A percentile compares a stretch with the other conserved stretches of the same genome.
Conservation (phyloP, 108 stramenopile species). For the Stephanodiscus triporus region DNA sequence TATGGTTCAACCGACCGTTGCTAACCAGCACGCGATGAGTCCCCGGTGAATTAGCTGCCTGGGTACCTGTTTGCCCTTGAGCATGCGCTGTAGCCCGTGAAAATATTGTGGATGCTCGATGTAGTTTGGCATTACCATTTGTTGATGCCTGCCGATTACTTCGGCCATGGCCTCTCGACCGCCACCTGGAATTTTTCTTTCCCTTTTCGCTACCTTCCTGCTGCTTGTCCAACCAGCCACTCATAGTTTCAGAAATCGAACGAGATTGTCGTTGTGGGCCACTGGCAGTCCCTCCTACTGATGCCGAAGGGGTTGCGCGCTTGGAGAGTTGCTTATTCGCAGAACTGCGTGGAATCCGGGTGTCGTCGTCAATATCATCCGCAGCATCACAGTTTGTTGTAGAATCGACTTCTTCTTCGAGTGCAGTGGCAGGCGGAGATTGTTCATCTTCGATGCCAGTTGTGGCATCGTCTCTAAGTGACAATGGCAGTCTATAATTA, state of each 20-base stretch:
- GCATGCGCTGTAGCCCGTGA: background rate
- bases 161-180: background rate
- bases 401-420: background rate
- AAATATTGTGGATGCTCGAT: background rate
- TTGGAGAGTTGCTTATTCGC: constrained; percentile 2
- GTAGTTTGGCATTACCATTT: too few species aligned
- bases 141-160: background rate
- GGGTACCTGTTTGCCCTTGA: background rate
- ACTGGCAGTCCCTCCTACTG: background rate
- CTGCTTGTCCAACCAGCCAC: constrained; percentile 10
- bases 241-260: constrained; percentile 5
- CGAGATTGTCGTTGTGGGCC: background rate
- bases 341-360: constrained; percentile 7
- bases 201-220: background rate
- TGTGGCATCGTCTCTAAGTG: background rate
- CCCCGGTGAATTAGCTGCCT: background rate
- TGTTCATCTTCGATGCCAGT: background rate
- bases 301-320: background rate
- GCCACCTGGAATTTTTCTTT: background rate
- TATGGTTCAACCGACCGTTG: background rate
- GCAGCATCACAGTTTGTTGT: constrained; percentile 5
- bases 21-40: background rate
- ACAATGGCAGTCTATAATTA: background rate
- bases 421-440: background rate
- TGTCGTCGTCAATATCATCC: constrained; percentile 27